Evolutionary conservation across 2,329 filamentous ascomycete genomes (phyloP), one percentile per base, ranked within the genome.

Genomic region (Aspergillus alliaceus): DNA sequence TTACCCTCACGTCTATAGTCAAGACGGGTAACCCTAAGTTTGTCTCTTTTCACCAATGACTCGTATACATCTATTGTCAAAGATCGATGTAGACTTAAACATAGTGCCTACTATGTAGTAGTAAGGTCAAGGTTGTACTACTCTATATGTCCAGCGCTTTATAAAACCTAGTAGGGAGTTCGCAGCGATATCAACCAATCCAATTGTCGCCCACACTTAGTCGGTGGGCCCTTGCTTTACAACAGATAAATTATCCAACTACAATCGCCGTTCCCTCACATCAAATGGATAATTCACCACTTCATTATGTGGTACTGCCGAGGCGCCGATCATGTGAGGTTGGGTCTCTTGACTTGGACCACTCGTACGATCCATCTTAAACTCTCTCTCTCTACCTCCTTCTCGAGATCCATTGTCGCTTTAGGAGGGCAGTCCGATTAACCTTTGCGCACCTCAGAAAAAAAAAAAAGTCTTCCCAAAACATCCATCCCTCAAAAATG

Each of bases 401-500:
- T 50, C 53, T 44, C 46, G 40, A 42, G 39, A 24, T 31, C 37
- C 53, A 51, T 52, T 58, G 40, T 51, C 32, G 25, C 55, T 48
- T 48, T 12, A 8, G 14, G 22, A 32, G 44, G 44, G 44, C 15
- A 44, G 24, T n/a, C 27, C 27, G 18, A 47, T 57, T 50, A 37
- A 50, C 37, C 25, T 49, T 54, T 51, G 34, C 25, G 29, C 37
- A 27, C 47, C 48, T 35, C 37, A 15, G n/a, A n/a, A n/a, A n/a
- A n/a, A n/a, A n/a, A n/a, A n/a, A 40, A 42, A 34, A 39, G 27
- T 39, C 32, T 40, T 20, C 12, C n/a, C 3, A 32, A 12, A 7
- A 31, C 18, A 9, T 18, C 47, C 22, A 12, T 48, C 11, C 14
- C 9, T 42, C 15, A 12, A 35, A 63, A 57, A 90, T 90, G 87